Evolutionary conservation across 129 eudicot genomes (phyloP), one percentile per base, ranked within the genome.

Genomic region (Chrysanthemum seticuspe): DNA sequence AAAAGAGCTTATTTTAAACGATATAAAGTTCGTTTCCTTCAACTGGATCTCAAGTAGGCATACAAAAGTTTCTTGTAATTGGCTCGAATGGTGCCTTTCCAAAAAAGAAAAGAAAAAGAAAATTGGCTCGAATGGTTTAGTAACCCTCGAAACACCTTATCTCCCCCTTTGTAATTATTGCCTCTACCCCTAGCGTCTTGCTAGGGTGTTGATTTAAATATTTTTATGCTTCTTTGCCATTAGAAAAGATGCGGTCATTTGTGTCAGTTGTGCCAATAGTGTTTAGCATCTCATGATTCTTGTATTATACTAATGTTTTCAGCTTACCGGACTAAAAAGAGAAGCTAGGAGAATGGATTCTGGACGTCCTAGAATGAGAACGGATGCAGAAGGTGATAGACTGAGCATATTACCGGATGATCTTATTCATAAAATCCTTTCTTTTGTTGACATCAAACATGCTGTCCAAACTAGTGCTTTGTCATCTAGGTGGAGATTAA

Each of bases 381-480:
- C 1, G 69, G 14, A 64, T 16, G 13, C 44, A 40, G 69, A 64
- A 64, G 53, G 14, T 12, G 53, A 64, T 13, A 64, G 27, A 64
- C 13, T 64, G 15, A 64, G 69, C 53, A 64, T 21, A 21, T 15
- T 64, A 13, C 69, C 69, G 10, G 53, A 40, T 7, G 69, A 64
- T 64, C 13, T 64, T 16, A 36, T 64, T 6, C 27, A 36, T 44
- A 64, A 34, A 16, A 64, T 64, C 15, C 69, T 64, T 13, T 64
- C 53, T 64, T 64, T 5, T 64, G 44, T 6, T 13, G 52, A 9
- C 29, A 36, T 25, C 27, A 64, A 64, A 64, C 52, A 36, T 2
- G 52, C 69, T 9, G 2, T 64, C 12, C 5, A 40, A 64, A 64
- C 69, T 3, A 64, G 69, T 15, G 25, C 1, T 64, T 40, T 64